Conservation (phyloP, 441 rosid species). For the Pelargonium cotyledonis region DNA sequence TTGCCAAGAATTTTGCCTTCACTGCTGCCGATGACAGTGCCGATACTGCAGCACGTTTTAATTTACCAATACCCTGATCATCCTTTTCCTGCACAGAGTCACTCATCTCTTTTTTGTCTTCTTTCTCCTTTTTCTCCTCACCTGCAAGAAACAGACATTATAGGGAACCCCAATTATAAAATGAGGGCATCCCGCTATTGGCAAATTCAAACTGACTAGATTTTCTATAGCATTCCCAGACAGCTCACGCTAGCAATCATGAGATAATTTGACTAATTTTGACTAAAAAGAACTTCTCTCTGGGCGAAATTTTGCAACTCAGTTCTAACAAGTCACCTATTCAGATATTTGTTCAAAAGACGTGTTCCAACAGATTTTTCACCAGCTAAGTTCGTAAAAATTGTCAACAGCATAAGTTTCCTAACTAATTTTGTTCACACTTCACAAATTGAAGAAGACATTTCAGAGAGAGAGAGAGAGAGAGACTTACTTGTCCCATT, state of each 20-base stretch:
- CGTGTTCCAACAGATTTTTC: not conserved
- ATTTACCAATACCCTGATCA: slow-evolving; percentile 41
- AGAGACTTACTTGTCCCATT: slow-evolving; percentile 46
- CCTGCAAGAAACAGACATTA: slow-evolving; percentile 27
- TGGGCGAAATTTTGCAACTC: not conserved
- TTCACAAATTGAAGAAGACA: not conserved
- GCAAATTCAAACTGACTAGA: not conserved
- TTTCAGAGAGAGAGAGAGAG: slow-evolving; percentile 15
- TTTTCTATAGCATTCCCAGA: not conserved
- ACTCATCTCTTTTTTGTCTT: slow-evolving; percentile 35
- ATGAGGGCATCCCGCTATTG: not conserved
- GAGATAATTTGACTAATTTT: not conserved
- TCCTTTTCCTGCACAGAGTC: slow-evolving; percentile 40
- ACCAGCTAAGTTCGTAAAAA: not conserved
- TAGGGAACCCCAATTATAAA: not conserved
- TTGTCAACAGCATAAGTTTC: not conserved
- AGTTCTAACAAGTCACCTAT: not conserved
- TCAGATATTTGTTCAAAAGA: not conserved
- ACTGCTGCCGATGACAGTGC: slow-evolving; percentile 95
- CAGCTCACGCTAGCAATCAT: not conserved
- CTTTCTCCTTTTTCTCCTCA: slow-evolving; percentile 32
- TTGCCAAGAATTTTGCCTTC: slow-evolving; percentile 78
- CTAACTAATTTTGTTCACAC: not conserved
- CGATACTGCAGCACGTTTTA: slow-evolving; percentile 69
- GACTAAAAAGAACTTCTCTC: not conserved